phyloP scores from a whole-genome alignment of 2,329 filamentous ascomycete species.

The Cytospora paraplurivora region DNA sequence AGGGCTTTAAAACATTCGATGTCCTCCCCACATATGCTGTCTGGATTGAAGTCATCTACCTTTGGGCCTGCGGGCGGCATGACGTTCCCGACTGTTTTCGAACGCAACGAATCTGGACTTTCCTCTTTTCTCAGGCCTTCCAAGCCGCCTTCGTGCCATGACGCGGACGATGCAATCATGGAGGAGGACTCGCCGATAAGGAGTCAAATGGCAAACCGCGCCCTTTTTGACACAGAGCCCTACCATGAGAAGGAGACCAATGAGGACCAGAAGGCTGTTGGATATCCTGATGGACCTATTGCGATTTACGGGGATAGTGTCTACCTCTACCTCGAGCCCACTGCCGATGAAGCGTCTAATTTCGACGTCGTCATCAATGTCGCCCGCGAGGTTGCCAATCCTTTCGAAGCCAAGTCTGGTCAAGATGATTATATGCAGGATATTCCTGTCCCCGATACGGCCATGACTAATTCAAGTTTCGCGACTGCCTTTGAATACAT shows the following conservation, averaged over 20 bases:
- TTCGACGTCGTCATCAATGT: slow-evolving; percentile 88
- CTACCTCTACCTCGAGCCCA: slow-evolving; percentile 79
- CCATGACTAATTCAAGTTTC: slow-evolving; percentile 59
- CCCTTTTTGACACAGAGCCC: slow-evolving; percentile 60
- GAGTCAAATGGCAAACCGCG: slow-evolving; percentile 63
- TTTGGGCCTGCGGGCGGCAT: slow-evolving; percentile 65
- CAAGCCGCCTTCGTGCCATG: slow-evolving; percentile 39
- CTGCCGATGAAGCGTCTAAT: slow-evolving; percentile 71
- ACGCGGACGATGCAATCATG: slow-evolving; percentile 48
- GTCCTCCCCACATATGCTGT: slow-evolving; percentile 68
- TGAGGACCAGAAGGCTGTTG: slow-evolving; percentile 78
- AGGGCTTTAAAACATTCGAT: slow-evolving; percentile 67
- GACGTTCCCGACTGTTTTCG: slow-evolving; percentile 62
- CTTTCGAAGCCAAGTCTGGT: slow-evolving; percentile 53
- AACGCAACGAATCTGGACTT: slow-evolving; percentile 62
- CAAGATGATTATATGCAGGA: slow-evolving; percentile 34
- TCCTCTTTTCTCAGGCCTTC: slow-evolving; percentile 59
- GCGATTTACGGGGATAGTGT: slow-evolving; percentile 79
- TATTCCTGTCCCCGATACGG: slow-evolving; percentile 57
- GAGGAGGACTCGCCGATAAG: slow-evolving; percentile 62
- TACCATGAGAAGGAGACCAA: slow-evolving; percentile 70
- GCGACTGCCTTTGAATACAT: slow-evolving; percentile 63
- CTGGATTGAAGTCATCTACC: slow-evolving; percentile 58
- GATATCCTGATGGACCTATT: slow-evolving; percentile 80
- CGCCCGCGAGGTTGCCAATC: slow-evolving; percentile 78